Evolutionary conservation across 2,329 filamentous ascomycete species (phyloP).

Genomic region (Penicillium sp.): DNA sequence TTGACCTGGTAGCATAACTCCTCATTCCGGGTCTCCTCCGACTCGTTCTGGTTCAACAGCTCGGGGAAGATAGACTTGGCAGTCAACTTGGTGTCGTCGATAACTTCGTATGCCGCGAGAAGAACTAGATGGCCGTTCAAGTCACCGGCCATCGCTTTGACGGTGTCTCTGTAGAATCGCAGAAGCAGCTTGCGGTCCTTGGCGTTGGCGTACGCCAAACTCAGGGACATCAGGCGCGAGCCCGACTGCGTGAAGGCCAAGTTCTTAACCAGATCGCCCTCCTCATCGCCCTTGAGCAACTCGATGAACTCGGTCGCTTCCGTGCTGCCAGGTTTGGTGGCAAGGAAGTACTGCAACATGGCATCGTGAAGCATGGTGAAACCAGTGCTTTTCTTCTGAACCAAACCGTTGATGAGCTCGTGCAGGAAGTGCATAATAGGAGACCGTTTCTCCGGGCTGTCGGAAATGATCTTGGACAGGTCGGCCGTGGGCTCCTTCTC

Average conservation of each 20-base stretch:
- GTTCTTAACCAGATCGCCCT: constrained; percentile 86
- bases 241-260: constrained; percentile 92
- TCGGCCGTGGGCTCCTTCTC: constrained; percentile 53
- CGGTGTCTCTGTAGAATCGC: constrained; percentile 82
- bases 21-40: constrained; percentile 38
- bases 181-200: constrained; percentile 91
- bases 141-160: constrained; percentile 79
- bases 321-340: constrained; percentile 67
- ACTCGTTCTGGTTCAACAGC: constrained; percentile 63
- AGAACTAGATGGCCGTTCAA: constrained; percentile 72
- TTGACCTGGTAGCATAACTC: constrained; percentile 42
- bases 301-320: constrained; percentile 86
- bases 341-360: constrained; percentile 93
- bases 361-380: constrained; percentile 98
- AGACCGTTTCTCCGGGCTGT: constrained; percentile 75
- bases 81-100: constrained; percentile 88
- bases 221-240: constrained; percentile 71
- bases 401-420: constrained; percentile 81
- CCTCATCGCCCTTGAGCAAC: constrained; percentile 84
- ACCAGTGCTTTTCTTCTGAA: constrained; percentile 94
- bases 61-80: constrained; percentile 83
- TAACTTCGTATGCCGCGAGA: constrained; percentile 78
- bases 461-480: constrained; percentile 67
- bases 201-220: constrained; percentile 76
- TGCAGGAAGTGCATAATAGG: constrained; percentile 81